These are phyloP conservation scores for Paraphoma chrysanthemicola DNA, from an alignment of 2,329 filamentous ascomycete species.

Conservation along the genomic window DNA sequence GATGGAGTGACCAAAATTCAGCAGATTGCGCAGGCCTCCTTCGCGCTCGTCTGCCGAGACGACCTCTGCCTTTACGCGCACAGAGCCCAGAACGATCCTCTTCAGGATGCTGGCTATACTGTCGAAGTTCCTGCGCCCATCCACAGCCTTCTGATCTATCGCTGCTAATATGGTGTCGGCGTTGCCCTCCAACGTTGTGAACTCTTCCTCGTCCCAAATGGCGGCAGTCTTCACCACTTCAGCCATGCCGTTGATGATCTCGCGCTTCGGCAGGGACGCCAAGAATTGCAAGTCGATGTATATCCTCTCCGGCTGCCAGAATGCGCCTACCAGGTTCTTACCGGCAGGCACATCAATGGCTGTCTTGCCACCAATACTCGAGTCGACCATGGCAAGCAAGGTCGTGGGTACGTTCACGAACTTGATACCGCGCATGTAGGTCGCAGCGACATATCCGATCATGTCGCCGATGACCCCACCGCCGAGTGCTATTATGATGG, in stretches of 20 bases:
- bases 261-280: constrained; percentile 85
- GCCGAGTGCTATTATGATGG: constrained; percentile 90
- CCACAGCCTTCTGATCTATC: constrained; percentile 67
- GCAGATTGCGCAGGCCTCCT: constrained; percentile 87
- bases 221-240: constrained; percentile 98
- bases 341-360: constrained; percentile 95
- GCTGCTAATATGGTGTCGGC: constrained; percentile 77
- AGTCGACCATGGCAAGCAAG: constrained; percentile 96
- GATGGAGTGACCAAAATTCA: constrained; percentile 98
- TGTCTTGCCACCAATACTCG: constrained; percentile 97
- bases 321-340: constrained; percentile 94
- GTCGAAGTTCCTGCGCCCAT: constrained; percentile 67
- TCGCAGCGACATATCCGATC: constrained; percentile 96
- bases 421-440: constrained; percentile 96
- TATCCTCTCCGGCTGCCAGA: constrained; percentile 94
- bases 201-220: constrained; percentile 91
- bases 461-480: constrained; percentile 98
- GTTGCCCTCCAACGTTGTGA: constrained; percentile 81
- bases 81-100: constrained; percentile 81
- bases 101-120: constrained; percentile 66
- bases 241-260: constrained; percentile 99
- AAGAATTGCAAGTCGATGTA: constrained; percentile 95
- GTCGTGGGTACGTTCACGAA: constrained; percentile 98
- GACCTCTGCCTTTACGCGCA: constrained; percentile 91
- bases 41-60: constrained; percentile 95